These are phyloP conservation scores for Hypoxylon sp. DNA, from an alignment of 2,329 filamentous ascomycete genomes.

Conservation along the genomic window DNA sequence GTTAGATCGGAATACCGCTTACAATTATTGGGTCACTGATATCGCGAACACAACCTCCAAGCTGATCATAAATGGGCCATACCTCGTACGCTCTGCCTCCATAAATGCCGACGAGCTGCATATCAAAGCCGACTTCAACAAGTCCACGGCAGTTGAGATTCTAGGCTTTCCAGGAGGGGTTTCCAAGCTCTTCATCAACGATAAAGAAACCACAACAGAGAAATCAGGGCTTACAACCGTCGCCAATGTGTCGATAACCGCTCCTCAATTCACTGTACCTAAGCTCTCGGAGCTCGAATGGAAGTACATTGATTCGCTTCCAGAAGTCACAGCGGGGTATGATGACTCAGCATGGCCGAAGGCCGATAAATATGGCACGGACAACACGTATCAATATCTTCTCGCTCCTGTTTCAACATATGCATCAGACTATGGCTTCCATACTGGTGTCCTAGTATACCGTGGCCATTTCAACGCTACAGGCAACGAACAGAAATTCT, in stretches of 20 bases:
- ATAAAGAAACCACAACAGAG: conserved; percentile 61
- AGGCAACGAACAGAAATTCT: conserved; percentile 72
- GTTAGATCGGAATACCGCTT: conserved; percentile 70
- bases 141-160: conserved; percentile 76
- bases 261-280: conserved; percentile 64
- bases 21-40: conserved; percentile 77
- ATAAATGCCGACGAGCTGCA: conserved; percentile 69
- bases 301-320: conserved; percentile 79
- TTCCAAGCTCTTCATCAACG: conserved; percentile 74
- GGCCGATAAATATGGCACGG: conserved; percentile 70
- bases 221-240: conserved; percentile 55
- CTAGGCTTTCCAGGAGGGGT: conserved; percentile 70
- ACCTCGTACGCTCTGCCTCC: conserved; percentile 73
- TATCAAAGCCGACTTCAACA: conserved; percentile 80
- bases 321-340: conserved; percentile 75
- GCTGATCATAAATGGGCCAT: conserved; percentile 74
- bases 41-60: conserved; percentile 35
- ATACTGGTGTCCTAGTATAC: conserved; percentile 78
- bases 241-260: conserved; percentile 34
- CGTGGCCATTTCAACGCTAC: conserved; percentile 78
- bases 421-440: conserved; percentile 80
- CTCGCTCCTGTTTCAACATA: conserved; percentile 76
- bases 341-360: conserved; percentile 77
- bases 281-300: conserved; percentile 72
- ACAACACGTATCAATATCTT: conserved; percentile 72